phyloP scores from a whole-genome alignment of 352 stramenopile species.

The Phytophthora uliginosa region DNA sequence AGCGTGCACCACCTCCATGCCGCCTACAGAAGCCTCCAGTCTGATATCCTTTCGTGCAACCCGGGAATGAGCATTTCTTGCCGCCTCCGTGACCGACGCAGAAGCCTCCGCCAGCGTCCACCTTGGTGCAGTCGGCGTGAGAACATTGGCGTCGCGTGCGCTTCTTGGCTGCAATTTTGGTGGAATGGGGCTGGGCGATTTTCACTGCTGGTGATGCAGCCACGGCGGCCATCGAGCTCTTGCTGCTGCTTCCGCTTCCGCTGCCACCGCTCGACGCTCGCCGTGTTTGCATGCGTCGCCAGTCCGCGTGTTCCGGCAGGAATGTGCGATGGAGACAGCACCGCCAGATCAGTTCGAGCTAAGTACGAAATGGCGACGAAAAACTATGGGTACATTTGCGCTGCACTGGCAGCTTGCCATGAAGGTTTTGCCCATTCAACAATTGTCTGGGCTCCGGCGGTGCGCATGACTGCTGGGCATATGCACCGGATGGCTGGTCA shows the following conservation, averaged over 20 bases:
- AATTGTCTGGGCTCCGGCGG: slow-evolving; percentile 17
- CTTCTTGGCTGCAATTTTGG: slow-evolving; percentile 21
- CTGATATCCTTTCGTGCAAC: slow-evolving; percentile 83
- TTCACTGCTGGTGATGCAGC: slow-evolving; percentile 9
- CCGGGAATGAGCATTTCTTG: slow-evolving; percentile 81
- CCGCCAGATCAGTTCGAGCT: slow-evolving; percentile 4
- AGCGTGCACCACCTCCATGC: slow-evolving; percentile 82
- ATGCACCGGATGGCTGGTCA: not conserved
- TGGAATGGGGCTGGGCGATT: not conserved
- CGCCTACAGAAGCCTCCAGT: slow-evolving; percentile 81
- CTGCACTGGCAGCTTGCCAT: not conserved
- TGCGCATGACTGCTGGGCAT: not conserved
- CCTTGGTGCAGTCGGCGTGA: slow-evolving; percentile 62
- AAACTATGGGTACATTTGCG: slow-evolving; percentile 4
- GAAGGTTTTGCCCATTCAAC: slow-evolving; percentile 22
- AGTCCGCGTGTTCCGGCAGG: slow-evolving; percentile 15
- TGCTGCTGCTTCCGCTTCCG: not conserved
- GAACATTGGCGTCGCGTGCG: slow-evolving; percentile 71
- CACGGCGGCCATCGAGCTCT: slow-evolving; percentile 7
- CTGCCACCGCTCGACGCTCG: slow-evolving; percentile 1
- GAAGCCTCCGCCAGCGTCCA: slow-evolving; percentile 83
- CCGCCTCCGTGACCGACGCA: slow-evolving; percentile 89
- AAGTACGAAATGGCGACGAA: slow-evolving; percentile 34
- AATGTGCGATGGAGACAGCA: slow-evolving; percentile 20
- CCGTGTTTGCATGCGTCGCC: slow-evolving; percentile 32